Evolutionary conservation across 179 eudicot species (phyloP).

Genomic region (Heliamphora pulchella): DNA sequence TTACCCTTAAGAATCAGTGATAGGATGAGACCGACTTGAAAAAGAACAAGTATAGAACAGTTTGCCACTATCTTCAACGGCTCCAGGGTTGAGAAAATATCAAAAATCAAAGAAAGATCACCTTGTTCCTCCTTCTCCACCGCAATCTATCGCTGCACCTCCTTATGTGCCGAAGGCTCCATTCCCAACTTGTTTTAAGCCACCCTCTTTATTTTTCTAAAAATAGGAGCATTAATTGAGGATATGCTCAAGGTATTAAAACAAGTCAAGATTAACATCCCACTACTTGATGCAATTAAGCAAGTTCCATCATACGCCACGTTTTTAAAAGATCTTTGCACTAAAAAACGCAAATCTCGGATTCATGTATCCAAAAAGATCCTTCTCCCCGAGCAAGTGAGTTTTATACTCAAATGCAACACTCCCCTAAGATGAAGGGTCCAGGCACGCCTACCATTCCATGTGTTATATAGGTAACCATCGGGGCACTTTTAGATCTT

Average conservation of each 20-base stretch:
- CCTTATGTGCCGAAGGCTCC: background rate
- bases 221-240: background rate
- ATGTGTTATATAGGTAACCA: background rate
- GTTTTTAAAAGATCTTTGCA: conserved; percentile 12
- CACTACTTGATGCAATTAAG: conserved; percentile 8
- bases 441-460: background rate
- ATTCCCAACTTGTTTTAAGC: background rate
- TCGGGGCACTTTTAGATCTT: background rate
- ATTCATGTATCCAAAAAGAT: background rate
- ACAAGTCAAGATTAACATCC: conserved; percentile 6
- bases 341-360: background rate
- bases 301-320: conserved; percentile 13
- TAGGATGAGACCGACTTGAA: too few relatives aligned
- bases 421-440: background rate
- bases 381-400: background rate
- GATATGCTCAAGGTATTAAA: background rate
- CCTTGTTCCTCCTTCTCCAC: too few relatives aligned
- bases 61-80: too few relatives aligned
- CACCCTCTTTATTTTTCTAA: background rate
- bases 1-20: too few relatives aligned
- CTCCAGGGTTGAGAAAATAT: too few relatives aligned
- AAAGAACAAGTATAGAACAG: too few relatives aligned
- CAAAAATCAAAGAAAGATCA: too few relatives aligned
- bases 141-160: background rate
- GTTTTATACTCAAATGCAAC: background rate